Evolutionary conservation across 139 green algal species (phyloP).

Genomic region (Coelastrella sp.): DNA sequence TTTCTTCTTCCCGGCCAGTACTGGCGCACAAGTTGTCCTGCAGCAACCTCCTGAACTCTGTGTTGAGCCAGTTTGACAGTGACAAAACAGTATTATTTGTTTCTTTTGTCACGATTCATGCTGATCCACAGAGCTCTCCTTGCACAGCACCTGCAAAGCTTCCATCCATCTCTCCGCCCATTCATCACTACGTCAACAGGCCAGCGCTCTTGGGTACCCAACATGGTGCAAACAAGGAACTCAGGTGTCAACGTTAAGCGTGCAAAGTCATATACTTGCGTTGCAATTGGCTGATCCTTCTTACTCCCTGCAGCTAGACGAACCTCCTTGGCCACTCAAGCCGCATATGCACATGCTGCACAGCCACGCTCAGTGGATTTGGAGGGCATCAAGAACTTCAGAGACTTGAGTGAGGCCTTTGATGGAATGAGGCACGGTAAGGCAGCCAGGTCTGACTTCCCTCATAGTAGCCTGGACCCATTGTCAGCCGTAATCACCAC

Average conservation of each 20-base stretch:
- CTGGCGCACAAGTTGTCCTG: no score
- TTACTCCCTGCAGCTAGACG: neutral
- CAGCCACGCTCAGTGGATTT: conserved; percentile 22
- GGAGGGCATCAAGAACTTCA: conserved; percentile 39
- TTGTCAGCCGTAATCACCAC: no score
- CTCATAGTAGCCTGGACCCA: neutral
- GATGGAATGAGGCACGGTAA: neutral
- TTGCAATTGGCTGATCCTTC: no score
- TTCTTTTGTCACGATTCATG: no score
- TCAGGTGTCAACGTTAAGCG: no score
- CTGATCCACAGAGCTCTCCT: neutral
- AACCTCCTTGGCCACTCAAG: neutral
- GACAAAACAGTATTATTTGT: no score
- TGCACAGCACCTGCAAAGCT: neutral
- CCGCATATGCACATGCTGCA: neutral
- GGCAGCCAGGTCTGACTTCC: neutral
- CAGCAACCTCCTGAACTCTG: no score
- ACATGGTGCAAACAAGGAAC: conserved; percentile 27
- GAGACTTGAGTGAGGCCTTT: conserved; percentile 23
- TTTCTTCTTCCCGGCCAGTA: no score
- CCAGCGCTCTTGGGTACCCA: neutral
- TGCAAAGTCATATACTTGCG: no score
- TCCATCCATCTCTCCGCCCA: neutral
- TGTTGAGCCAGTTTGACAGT: no score
- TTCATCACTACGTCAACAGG: neutral